These are phyloP conservation scores for Blastocystis sp. DNA, from an alignment of 352 stramenopile genomes.

Conservation along the genomic window DNA sequence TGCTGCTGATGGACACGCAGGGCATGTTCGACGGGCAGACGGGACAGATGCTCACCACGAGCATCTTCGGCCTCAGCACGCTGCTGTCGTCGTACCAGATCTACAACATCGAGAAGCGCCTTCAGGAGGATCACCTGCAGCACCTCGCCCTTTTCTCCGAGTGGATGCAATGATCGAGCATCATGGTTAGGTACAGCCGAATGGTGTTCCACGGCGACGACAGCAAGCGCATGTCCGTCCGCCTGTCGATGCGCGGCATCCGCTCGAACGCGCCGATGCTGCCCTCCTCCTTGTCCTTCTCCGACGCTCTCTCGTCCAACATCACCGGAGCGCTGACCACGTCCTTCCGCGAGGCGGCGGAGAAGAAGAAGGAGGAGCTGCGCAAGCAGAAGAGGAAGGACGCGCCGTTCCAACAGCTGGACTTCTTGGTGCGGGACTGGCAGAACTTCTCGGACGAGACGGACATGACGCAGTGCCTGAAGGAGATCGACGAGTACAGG, in stretches of 20 bases:
- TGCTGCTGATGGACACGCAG: constrained; percentile 97
- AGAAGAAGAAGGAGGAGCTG: constrained; percentile 66
- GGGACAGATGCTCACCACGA: constrained; percentile 93
- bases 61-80: constrained; percentile 96
- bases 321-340: constrained; percentile 56
- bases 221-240: constrained; percentile 60
- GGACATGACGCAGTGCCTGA: constrained; percentile 27
- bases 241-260: constrained; percentile 11
- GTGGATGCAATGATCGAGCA: constrained; percentile 73
- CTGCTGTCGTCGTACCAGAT: constrained; percentile 91
- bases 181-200: neutral
- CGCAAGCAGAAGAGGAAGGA: constrained; percentile 70
- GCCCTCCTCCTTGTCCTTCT: constrained; percentile 43
- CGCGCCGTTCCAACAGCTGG: constrained; percentile 91
- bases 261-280: constrained; percentile 41
- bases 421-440: constrained; percentile 98
- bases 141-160: constrained; percentile 97
- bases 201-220: constrained; percentile 40
- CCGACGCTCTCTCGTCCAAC: constrained; percentile 64
- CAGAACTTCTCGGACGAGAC: constrained; percentile 64
- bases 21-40: constrained; percentile 99
- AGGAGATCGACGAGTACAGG: constrained; percentile 90
- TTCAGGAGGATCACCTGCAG: constrained; percentile 98
- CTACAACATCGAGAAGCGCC: constrained; percentile 98
- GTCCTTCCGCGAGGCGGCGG: constrained; percentile 47